Evolutionary conservation across 2,329 filamentous ascomycete species (phyloP).

Genomic region (Fusarium globosum): DNA sequence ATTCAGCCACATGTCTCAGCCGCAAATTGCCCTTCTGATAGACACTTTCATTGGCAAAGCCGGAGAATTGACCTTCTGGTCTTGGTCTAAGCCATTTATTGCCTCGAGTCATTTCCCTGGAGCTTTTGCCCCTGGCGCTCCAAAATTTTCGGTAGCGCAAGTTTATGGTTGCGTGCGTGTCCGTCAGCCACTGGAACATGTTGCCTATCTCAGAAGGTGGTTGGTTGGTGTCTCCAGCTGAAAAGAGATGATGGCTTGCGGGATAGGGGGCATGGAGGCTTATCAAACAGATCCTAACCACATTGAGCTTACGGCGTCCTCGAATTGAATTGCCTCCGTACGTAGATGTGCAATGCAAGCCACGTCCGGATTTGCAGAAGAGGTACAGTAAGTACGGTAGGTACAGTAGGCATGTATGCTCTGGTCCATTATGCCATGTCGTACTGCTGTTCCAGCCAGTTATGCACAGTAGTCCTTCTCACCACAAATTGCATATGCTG

Average conservation of each 20-base stretch:
- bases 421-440: neutral
- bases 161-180: neutral
- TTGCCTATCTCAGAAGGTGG: neutral
- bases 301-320: neutral
- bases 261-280: neutral
- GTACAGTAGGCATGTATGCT: neutral
- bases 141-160: neutral
- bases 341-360: neutral
- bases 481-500: neutral
- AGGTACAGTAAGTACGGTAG: neutral
- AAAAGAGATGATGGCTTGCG: neutral
- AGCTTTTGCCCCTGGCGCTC: neutral
- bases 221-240: neutral
- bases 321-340: neutral
- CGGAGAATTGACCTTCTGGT: neutral
- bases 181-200: neutral
- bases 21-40: neutral
- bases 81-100: neutral
- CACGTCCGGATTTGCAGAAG: neutral
- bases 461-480: neutral
- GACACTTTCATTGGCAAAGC: neutral
- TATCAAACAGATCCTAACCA: neutral
- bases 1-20: neutral
- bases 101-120: neutral
- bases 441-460: neutral